Evolutionary conservation across 2,329 filamentous ascomycete genomes (phyloP).

Genomic region (Fusarium globosum): DNA sequence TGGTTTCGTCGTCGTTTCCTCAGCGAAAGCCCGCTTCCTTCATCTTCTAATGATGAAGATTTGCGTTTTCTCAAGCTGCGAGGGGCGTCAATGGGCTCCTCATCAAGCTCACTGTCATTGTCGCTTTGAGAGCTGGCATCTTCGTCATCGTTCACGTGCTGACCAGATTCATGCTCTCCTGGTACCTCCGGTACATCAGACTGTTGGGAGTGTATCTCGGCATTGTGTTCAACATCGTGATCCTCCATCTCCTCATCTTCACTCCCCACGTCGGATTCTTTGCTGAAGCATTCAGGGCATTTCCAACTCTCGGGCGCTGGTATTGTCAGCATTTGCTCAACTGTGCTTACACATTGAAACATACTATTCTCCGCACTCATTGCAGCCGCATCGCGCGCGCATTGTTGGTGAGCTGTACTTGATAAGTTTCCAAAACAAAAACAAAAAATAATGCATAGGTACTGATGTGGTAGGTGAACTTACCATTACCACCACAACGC

Average conservation of each 20-base stretch:
- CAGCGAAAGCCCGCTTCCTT: constrained; percentile 64
- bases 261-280: constrained; percentile 47
- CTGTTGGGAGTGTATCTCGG: constrained; percentile 41
- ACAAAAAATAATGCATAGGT: not conserved
- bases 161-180: constrained; percentile 15
- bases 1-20: constrained; percentile 66
- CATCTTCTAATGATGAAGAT: constrained; percentile 74
- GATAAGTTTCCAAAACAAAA: constrained; percentile 49
- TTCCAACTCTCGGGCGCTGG: constrained; percentile 60
- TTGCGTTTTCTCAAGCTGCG: constrained; percentile 86
- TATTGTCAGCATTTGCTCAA: constrained; percentile 15
- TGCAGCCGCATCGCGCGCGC: constrained; percentile 74
- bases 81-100: constrained; percentile 65
- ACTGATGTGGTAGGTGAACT: constrained; percentile 53
- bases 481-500: constrained; percentile 85
- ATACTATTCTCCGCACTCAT: constrained; percentile 50
- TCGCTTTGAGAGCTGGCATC: constrained; percentile 24
- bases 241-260: constrained; percentile 47
- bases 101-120: constrained; percentile 13
- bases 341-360: not conserved
- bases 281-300: constrained; percentile 61
- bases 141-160: constrained; percentile 22
- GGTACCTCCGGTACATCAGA: constrained; percentile 38
- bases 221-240: constrained; percentile 38
- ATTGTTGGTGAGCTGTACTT: constrained; percentile 86